phyloP scores from a whole-genome alignment of 1,139 yeast species.

The Diutina siamensis region DNA sequence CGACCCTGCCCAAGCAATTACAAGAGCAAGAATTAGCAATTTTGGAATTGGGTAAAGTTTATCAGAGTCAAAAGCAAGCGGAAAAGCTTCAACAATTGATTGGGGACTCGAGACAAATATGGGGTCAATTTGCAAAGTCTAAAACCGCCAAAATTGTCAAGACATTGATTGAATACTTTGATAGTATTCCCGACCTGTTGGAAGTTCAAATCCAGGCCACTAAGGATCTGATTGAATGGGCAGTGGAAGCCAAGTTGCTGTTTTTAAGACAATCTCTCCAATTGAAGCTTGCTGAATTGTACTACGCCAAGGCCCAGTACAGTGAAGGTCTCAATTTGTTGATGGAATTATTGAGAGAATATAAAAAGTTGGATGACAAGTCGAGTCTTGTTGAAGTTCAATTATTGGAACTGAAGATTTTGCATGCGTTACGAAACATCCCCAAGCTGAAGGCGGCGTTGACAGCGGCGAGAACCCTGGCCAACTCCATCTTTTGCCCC shows the following conservation, averaged over 20 bases:
- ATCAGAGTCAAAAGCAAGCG: constrained; percentile 32
- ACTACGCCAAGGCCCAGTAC: constrained; percentile 53
- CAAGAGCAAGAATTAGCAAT: constrained; percentile 55
- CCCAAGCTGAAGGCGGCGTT: constrained; percentile 91
- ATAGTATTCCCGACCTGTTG: constrained; percentile 52
- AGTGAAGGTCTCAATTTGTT: constrained; percentile 67
- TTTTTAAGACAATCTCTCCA: constrained; percentile 84
- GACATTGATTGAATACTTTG: constrained; percentile 68
- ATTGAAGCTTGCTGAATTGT: constrained; percentile 68
- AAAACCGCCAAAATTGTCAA: constrained; percentile 86
- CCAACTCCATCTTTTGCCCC: constrained; percentile 91
- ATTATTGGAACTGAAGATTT: constrained; percentile 78
- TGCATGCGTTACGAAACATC: constrained; percentile 82
- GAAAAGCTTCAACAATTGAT: constrained; percentile 50
- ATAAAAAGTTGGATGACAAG: constrained; percentile 91
- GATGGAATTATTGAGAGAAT: constrained; percentile 63
- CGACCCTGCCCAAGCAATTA: constrained; percentile 7
- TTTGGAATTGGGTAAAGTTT: constrained; percentile 50
- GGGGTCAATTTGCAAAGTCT: constrained; percentile 77
- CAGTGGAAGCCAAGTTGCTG: constrained; percentile 68
- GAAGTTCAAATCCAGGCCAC: constrained; percentile 69
- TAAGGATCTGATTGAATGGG: constrained; percentile 79
- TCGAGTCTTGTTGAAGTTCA: constrained; percentile 93
- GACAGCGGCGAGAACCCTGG: constrained; percentile 93
- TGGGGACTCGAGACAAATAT: constrained; percentile 54